These are phyloP conservation scores for Cladophialophora immunda DNA, from an alignment of 2,329 filamentous ascomycete species.

Conservation along the genomic window DNA sequence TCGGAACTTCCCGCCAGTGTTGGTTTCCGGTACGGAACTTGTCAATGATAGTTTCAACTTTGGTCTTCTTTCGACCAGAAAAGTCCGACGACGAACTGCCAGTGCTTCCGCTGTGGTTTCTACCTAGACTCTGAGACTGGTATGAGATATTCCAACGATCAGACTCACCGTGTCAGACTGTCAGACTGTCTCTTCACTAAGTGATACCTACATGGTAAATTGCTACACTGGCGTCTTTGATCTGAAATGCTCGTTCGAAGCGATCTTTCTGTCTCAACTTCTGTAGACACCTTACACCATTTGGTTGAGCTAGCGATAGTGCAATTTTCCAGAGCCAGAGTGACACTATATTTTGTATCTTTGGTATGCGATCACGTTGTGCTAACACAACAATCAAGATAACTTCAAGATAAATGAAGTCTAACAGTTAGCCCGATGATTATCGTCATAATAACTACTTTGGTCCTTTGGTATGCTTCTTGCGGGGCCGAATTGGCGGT, in stretches of 20 bases:
- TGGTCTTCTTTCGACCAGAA: conserved; percentile 48
- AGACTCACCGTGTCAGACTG: conserved; percentile 51
- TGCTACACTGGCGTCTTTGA: no score
- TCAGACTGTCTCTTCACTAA: conserved; percentile 42
- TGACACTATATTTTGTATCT: background rate
- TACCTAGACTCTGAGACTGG: conserved; percentile 53
- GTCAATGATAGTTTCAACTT: conserved; percentile 45
- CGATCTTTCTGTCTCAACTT: no score
- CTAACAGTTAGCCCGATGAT: background rate
- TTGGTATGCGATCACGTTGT: background rate
- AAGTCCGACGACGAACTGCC: conserved; percentile 43
- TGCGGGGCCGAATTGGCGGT: background rate
- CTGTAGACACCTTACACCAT: background rate
- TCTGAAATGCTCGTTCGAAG: no score
- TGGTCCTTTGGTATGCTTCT: no score
- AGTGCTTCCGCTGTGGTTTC: conserved; percentile 44
- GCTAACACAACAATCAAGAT: background rate
- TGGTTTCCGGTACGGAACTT: conserved; percentile 40
- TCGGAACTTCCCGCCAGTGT: conserved; percentile 35
- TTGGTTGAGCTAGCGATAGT: background rate
- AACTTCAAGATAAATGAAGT: background rate
- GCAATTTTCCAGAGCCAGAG: background rate
- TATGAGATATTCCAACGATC: conserved; percentile 52
- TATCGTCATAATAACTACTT: no score
- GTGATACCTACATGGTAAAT: conserved; percentile 11